Evolutionary conservation across 495 filamentous ascomycete genomes (phyloP).

Genomic region (Pyrenopolyporus hunteri): DNA sequence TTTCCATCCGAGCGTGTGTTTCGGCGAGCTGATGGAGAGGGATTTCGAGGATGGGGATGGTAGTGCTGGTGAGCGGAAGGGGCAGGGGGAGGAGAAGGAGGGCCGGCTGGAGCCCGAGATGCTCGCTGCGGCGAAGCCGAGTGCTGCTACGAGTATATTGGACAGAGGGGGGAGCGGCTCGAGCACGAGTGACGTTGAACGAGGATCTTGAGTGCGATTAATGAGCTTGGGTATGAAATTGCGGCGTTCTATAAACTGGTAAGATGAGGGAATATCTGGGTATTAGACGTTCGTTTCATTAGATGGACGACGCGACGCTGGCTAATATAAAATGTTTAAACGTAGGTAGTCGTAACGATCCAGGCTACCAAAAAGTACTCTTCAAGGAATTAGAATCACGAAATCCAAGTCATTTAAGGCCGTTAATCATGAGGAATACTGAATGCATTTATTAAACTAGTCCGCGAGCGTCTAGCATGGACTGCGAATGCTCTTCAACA

Average conservation of each 20-base stretch:
- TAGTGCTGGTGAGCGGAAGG: neutral
- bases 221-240: neutral
- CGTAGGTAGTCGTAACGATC: too few relatives aligned
- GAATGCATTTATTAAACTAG: conserved; percentile 21
- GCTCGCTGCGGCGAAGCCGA: conserved; percentile 14
- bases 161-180: neutral
- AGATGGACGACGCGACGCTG: too few relatives aligned
- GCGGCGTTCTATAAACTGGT: conserved; percentile 1
- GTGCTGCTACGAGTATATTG: conserved; percentile 9
- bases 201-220: neutral
- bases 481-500: conserved; percentile 8
- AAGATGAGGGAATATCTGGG: neutral
- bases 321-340: too few relatives aligned
- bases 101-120: conserved; percentile 13
- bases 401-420: neutral
- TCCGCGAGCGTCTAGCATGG: conserved; percentile 5
- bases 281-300: neutral
- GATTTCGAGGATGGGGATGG: neutral
- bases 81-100: too few relatives aligned
- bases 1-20: conserved; percentile 64
- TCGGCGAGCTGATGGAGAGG: conserved; percentile 38
- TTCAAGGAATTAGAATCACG: too few relatives aligned
- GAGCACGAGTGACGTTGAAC: conserved; percentile 16
- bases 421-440: neutral
- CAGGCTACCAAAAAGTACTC: too few relatives aligned